phyloP scores from a whole-genome alignment of 768 basidiomycete species.

The Tremella yokohamensis region DNA sequence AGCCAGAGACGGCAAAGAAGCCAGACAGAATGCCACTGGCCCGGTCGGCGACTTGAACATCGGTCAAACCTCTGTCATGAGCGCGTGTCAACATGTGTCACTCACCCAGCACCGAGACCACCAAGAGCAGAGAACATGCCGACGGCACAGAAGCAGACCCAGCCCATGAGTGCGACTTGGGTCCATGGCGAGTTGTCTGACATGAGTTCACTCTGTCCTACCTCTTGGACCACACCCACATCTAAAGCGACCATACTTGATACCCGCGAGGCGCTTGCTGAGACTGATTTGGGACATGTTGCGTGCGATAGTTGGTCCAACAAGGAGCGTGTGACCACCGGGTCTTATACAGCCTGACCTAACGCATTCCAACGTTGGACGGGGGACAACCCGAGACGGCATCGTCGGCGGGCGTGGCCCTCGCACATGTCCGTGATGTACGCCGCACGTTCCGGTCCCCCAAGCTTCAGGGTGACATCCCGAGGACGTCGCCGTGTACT shows the following conservation, averaged over 20 bases:
- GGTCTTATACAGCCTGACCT: no score
- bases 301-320: no score
- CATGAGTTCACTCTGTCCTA: no score
- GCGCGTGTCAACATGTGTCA: slow-evolving; percentile 5
- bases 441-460: no score
- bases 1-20: slow-evolving; percentile 53
- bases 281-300: no score
- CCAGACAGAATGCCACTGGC: slow-evolving; percentile 55
- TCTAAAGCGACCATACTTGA: neutral
- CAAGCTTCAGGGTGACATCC: no score
- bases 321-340: no score
- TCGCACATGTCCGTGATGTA: no score
- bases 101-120: slow-evolving; percentile 19
- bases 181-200: slow-evolving; percentile 29
- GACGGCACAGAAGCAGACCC: slow-evolving; percentile 34
- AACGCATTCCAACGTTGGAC: no score
- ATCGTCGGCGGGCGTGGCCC: no score
- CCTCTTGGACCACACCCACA: neutral
- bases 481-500: no score
- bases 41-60: slow-evolving; percentile 53
- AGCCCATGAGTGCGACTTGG: slow-evolving; percentile 32
- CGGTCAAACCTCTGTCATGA: slow-evolving; percentile 52
- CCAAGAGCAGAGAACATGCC: slow-evolving; percentile 35
- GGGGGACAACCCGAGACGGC: no score
- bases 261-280: neutral